Base-by-base conservation (phyloP, 768 basidiomycete genomes). In the Leccinum ochraceum region DNA sequence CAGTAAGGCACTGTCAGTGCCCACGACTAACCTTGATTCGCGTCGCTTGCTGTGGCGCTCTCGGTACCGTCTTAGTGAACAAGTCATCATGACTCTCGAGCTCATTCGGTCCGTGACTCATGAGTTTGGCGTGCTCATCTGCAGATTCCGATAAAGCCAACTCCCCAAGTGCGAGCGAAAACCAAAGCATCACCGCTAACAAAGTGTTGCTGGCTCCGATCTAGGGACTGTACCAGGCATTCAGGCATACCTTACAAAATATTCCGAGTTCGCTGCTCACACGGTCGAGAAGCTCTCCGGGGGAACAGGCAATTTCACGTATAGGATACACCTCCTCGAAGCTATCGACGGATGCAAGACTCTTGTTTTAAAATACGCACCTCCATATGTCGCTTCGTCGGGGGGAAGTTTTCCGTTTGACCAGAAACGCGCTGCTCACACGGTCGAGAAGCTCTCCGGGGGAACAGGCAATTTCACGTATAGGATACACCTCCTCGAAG, bases 391-490 rank as follows among this genome's bases (percentile, higher is more conserved):
- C 67, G 78, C 74, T 56, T 20, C 34, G 22, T 66, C 70, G 6
- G 59, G 56, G 24, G 53, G 34, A 24, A 56, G 26, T 32, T 48
- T 75, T 67, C 63, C 75, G n/a, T 61, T 84, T n/a, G 70, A 75
- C 1, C 63, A n/a, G n/a, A n/a, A n/a, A n/a, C n/a, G n/a, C 65
- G 77, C 80, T 16, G 76, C 79, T 59, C 69, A 71, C 26, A 67
- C 66, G 3, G 74, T 82, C 26, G 70, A 69, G 6, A 61, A 69
- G 9, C 77, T 89, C 24, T 71, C 76, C 4, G 88, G 87, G 2
- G 88, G 88, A 6, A 54, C 34, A 22, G 77, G 76, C 32, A 89
- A 87, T 71, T 89, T 80, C 69, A 69, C 78, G n/a, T 89, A 78
- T 67, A 80, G 88, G 32, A 66, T 88, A n/a, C 67, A 69, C 34